Conservation (phyloP, 495 filamentous ascomycete species). For the Annulohypoxylon bovei region DNA sequence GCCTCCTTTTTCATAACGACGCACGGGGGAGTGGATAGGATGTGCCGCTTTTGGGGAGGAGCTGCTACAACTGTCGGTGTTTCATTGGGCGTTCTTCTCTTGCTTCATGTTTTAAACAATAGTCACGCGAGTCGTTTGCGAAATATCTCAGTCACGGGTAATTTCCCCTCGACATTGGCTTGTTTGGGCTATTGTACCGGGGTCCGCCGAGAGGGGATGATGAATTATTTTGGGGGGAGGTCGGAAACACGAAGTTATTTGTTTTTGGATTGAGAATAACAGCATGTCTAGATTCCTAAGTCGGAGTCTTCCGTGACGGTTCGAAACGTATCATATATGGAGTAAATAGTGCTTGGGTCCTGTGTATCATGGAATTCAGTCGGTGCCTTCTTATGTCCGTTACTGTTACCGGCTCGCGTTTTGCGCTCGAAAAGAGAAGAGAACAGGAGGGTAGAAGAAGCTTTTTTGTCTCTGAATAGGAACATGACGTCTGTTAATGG, state of each 20-base stretch:
- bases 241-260: conserved; percentile 14
- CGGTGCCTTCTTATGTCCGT: conserved; percentile 30
- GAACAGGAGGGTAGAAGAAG: background rate
- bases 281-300: conserved; percentile 31
- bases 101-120: conserved; percentile 35
- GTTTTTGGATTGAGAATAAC: conserved; percentile 18
- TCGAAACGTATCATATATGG: conserved; percentile 23
- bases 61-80: conserved; percentile 42
- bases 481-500: conserved; percentile 27
- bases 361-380: conserved; percentile 40
- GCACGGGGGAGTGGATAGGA: conserved; percentile 17
- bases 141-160: conserved; percentile 25
- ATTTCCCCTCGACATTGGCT: background rate
- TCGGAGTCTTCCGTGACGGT: conserved; percentile 15
- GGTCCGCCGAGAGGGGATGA: conserved; percentile 3
- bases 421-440: conserved; percentile 7
- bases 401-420: background rate
- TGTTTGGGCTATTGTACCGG: conserved; percentile 1
- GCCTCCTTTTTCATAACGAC: conserved; percentile 41
- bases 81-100: conserved; percentile 47
- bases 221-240: background rate
- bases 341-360: conserved; percentile 33
- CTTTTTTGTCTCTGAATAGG: conserved; percentile 2
- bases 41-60: conserved; percentile 38
- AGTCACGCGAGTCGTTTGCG: conserved; percentile 18